phyloP scores from a whole-genome alignment of 2,329 filamentous ascomycete genomes.

The Phoma sp. region DNA sequence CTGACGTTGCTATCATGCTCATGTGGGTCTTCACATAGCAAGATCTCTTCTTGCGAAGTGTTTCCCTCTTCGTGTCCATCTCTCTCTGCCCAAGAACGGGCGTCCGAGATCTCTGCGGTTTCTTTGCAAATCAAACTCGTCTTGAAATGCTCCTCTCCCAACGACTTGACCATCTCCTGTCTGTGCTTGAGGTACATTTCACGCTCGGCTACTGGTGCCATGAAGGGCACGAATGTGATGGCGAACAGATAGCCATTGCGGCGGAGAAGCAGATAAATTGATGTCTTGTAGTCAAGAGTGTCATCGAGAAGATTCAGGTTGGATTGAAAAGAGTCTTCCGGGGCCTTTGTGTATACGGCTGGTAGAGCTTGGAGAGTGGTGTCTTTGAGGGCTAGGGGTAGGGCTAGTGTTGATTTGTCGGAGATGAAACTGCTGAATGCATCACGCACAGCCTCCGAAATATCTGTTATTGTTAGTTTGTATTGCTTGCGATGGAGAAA shows the following conservation, averaged over 20 bases:
- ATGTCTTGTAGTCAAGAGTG: constrained; percentile 18
- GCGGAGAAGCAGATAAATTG: constrained; percentile 31
- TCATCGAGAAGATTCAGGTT: constrained; percentile 26
- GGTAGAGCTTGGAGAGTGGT: constrained; percentile 4
- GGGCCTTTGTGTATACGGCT: constrained; percentile 7
- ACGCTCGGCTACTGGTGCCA: constrained; percentile 16
- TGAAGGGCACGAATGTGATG: constrained; percentile 36
- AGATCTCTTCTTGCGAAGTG: background rate
- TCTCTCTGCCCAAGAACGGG: constrained; percentile 34
- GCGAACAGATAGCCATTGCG: constrained; percentile 17
- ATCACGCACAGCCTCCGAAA: constrained; percentile 1
- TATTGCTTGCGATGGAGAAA: no score
- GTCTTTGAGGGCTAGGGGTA: constrained; percentile 12
- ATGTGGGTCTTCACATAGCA: background rate
- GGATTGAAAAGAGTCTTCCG: constrained; percentile 14
- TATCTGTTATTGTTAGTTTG: background rate
- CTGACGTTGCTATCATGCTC: background rate
- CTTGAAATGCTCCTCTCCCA: constrained; percentile 25
- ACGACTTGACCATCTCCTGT: constrained; percentile 12
- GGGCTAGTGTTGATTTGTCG: constrained; percentile 14
- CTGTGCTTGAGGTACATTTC: constrained; percentile 20
- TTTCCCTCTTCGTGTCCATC: constrained; percentile 5
- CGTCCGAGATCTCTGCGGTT: constrained; percentile 32
- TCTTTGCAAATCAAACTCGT: constrained; percentile 37
- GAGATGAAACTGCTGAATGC: constrained; percentile 19